Evolutionary conservation across 352 stramenopile species (phyloP).

Genomic region (Globisporangium heterothallicum): DNA sequence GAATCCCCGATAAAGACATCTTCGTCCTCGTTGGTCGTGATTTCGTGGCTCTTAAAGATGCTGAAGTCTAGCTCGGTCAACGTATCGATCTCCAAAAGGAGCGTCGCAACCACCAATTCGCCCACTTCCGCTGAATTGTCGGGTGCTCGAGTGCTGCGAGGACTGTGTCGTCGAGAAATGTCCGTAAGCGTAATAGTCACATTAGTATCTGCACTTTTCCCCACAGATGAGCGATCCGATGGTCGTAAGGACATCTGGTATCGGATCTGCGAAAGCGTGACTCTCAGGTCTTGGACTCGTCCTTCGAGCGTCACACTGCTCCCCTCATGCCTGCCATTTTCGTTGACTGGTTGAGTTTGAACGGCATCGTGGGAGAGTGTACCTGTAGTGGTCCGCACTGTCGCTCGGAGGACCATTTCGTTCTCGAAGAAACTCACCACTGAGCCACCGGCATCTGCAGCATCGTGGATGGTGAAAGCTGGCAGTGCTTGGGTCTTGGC

Average conservation of each 20-base stretch:
- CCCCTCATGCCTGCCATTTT: not conserved
- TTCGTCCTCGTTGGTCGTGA: constrained; percentile 10
- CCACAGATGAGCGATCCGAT: not conserved
- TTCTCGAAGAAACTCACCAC: constrained; percentile 7
- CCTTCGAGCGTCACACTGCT: constrained; percentile 5
- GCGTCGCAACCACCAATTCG: not conserved
- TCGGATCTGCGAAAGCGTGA: constrained; percentile 4
- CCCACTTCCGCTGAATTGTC: not conserved
- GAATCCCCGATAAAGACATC: constrained; percentile 1
- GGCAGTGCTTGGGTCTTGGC: constrained; percentile 1
- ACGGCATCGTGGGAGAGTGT: constrained; percentile 5
- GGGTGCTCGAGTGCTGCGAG: not conserved
- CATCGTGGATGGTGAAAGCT: constrained; percentile 4
- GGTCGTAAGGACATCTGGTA: not conserved
- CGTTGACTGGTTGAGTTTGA: not conserved
- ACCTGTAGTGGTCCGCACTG: constrained; percentile 1
- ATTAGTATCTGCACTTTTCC: not conserved
- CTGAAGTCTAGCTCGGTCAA: not conserved
- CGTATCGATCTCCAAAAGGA: constrained; percentile 8
- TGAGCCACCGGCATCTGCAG: not conserved
- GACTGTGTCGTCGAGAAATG: constrained; percentile 2
- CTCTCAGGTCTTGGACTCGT: constrained; percentile 2
- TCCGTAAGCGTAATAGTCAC: constrained; percentile 10
- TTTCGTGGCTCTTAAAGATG: not conserved
- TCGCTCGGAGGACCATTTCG: constrained; percentile 4